These are phyloP conservation scores for Candida sojae DNA, from an alignment of 1,139 yeast species.

Conservation along the genomic window DNA sequence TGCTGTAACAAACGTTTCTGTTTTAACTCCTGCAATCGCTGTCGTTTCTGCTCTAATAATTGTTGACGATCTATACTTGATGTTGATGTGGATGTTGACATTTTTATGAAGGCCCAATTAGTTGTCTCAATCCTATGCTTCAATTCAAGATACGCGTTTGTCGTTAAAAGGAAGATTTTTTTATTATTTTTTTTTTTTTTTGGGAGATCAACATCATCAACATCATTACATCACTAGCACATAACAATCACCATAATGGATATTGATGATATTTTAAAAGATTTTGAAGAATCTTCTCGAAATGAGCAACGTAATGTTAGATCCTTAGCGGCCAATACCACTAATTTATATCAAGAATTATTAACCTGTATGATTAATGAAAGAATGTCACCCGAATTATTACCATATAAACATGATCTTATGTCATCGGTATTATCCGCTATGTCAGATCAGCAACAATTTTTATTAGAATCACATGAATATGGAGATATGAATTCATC, in stretches of 20 bases:
- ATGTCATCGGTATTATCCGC: constrained; percentile 58
- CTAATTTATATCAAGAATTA: constrained; percentile 35
- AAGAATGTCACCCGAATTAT: constrained; percentile 78
- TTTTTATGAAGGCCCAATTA: background rate
- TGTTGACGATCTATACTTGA: constrained; percentile 36
- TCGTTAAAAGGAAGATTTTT: constrained; percentile 3
- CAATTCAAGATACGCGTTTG: too few species aligned
- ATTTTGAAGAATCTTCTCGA: constrained; percentile 45
- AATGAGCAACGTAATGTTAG: constrained; percentile 10
- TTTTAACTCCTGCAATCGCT: constrained; percentile 42
- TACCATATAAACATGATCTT: constrained; percentile 66
- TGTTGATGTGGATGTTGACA: constrained; percentile 14
- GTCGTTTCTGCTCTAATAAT: constrained; percentile 43
- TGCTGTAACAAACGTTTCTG: constrained; percentile 23
- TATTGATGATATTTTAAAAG: constrained; percentile 68
- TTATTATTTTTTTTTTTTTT: constrained; percentile 1
- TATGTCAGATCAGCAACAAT: constrained; percentile 70
- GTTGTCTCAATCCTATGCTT: background rate
- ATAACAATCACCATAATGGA: constrained; percentile 35
- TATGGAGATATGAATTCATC: constrained; percentile 46
- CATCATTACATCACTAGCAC: background rate
- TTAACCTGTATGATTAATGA: constrained; percentile 81
- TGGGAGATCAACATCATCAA: background rate
- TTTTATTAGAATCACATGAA: constrained; percentile 61
- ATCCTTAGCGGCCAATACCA: constrained; percentile 18